phyloP scores from a whole-genome alignment of 371 early-diverging fungal species.

The Quaeritorhiza haematococci region DNA sequence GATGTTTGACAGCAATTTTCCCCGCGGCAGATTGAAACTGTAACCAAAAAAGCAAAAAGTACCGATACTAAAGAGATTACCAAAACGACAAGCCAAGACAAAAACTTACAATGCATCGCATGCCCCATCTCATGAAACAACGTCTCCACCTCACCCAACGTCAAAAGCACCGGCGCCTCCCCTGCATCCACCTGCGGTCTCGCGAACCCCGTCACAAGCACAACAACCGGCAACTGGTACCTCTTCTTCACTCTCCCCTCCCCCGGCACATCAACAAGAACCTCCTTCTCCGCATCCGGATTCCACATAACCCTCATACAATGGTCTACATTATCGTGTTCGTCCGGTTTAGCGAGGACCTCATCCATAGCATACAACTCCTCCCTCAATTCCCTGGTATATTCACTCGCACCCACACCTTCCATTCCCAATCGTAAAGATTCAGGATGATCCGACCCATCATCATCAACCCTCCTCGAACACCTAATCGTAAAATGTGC shows the following conservation, averaged over 20 bases:
- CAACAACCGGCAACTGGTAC: constrained; percentile 47
- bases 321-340: neutral
- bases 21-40: no score
- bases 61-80: no score
- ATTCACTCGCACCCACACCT: neutral
- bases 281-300: no score
- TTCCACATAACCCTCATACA: no score
- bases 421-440: constrained; percentile 4
- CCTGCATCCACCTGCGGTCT: constrained; percentile 10
- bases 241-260: constrained; percentile 17
- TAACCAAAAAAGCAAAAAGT: neutral
- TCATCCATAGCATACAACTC: neutral
- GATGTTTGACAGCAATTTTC: neutral
- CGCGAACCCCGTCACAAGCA: constrained; percentile 33
- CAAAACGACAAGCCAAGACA: neutral
- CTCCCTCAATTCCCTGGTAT: no score
- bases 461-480: constrained; percentile 80
- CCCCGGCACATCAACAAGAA: no score
- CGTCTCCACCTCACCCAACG: constrained; percentile 78
- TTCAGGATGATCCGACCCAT: constrained; percentile 36
- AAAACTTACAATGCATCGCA: constrained; percentile 77
- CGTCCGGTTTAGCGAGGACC: neutral
- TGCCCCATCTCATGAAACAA: constrained; percentile 99
- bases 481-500: constrained; percentile 95
- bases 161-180: constrained; percentile 23